A percentile compares a stretch with the other conserved stretches of the same genome.
phyloP scores from a whole-genome alignment of 1,284 basidiomycete species.

The Austroboletus novae-zelandiae region DNA sequence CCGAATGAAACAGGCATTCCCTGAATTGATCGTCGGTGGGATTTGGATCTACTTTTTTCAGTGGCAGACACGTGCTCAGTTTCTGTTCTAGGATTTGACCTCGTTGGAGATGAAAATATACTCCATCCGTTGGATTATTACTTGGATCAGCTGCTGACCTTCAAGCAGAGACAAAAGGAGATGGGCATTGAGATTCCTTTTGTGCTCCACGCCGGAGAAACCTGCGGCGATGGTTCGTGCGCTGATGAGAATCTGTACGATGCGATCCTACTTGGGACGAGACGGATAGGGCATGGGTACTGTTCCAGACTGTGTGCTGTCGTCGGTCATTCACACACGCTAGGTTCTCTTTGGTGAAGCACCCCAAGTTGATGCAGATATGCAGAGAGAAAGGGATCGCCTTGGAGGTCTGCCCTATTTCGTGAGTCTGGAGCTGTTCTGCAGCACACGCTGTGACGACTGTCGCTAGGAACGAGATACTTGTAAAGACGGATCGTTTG shows the following conservation, averaged over 20 bases:
- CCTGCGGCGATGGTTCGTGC: slow-evolving; percentile 65
- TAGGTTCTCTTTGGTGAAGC: slow-evolving; percentile 71
- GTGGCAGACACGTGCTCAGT: no score
- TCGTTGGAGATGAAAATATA: slow-evolving; percentile 74
- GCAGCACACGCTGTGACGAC: slow-evolving; percentile 5
- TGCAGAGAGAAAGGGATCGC: slow-evolving; percentile 64
- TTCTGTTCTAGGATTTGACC: slow-evolving; percentile 61
- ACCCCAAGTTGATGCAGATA: slow-evolving; percentile 65
- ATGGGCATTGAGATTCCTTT: slow-evolving; percentile 69
- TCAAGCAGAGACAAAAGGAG: slow-evolving; percentile 55
- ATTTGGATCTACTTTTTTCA: background rate
- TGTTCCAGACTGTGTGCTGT: slow-evolving; percentile 7
- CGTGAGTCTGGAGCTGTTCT: slow-evolving; percentile 41
- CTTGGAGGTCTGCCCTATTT: slow-evolving; percentile 71
- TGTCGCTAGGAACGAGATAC: slow-evolving; percentile 57
- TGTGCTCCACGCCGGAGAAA: slow-evolving; percentile 80
- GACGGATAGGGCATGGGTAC: slow-evolving; percentile 77
- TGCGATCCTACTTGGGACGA: slow-evolving; percentile 73
- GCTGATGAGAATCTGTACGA: slow-evolving; percentile 78
- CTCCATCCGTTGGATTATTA: slow-evolving; percentile 64
- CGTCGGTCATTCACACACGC: background rate
- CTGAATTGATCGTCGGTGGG: slow-evolving; percentile 66
- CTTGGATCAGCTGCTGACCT: slow-evolving; percentile 57
- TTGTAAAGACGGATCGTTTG: slow-evolving; percentile 41
- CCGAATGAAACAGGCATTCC: slow-evolving; percentile 69